Evolutionary conservation across 1,139 yeast species (phyloP).

Genomic region (Zygoascus hellenicus): DNA sequence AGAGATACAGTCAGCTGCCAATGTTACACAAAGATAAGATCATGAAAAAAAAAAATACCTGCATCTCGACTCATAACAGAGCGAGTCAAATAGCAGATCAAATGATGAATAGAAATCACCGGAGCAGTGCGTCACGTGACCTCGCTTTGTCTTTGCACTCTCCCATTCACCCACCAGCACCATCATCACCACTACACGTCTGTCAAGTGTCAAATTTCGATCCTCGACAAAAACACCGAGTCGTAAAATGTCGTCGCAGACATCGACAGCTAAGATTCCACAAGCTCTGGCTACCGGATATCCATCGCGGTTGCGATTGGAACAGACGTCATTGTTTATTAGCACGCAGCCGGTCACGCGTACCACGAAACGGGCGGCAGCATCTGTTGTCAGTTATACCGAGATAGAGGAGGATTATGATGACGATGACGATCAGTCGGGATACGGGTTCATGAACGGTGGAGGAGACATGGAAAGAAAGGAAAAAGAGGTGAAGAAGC

Average conservation of each 20-base stretch:
- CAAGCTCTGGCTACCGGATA: slow-evolving; percentile 74
- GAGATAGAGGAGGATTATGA: slow-evolving; percentile 75
- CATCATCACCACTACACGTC: neutral
- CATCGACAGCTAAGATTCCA: slow-evolving; percentile 39
- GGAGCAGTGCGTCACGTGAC: too few relatives aligned
- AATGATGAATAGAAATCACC: too few relatives aligned
- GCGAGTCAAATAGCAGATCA: too few relatives aligned
- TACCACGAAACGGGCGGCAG: slow-evolving; percentile 65
- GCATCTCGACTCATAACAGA: too few relatives aligned
- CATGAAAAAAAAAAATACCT: too few relatives aligned
- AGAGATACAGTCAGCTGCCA: too few relatives aligned
- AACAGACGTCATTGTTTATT: slow-evolving; percentile 61
- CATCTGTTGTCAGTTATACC: slow-evolving; percentile 68
- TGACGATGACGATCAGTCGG: slow-evolving; percentile 46
- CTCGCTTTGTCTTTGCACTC: too few relatives aligned
- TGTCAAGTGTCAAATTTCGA: neutral
- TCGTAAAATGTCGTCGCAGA: slow-evolving; percentile 4
- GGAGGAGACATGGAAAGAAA: slow-evolving; percentile 12
- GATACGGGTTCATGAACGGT: neutral
- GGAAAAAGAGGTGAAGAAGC: slow-evolving; percentile 25
- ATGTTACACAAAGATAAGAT: too few relatives aligned
- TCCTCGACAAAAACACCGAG: neutral
- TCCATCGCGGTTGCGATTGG: slow-evolving; percentile 57
- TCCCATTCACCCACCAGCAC: neutral
- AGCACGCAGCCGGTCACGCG: slow-evolving; percentile 70